Evolutionary conservation across 768 basidiomycete species (phyloP).

Genomic region (Rubroboletus pulcherrimus): DNA sequence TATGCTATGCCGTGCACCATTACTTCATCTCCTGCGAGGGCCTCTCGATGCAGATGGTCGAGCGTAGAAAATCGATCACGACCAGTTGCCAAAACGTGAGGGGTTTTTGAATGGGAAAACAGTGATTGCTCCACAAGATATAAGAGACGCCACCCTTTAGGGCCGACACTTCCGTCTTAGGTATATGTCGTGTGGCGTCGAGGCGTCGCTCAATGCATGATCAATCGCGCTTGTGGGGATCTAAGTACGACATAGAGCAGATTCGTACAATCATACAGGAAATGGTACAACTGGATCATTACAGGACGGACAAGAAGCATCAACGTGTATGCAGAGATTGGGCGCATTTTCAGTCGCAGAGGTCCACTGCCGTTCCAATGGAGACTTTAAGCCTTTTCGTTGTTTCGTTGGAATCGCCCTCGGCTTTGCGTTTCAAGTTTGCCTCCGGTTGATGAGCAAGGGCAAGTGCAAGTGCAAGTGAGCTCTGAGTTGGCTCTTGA

Average conservation of each 20-base stretch:
- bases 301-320: neutral
- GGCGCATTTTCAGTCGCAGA: slow-evolving; percentile 55
- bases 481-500: slow-evolving; percentile 38
- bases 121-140: neutral
- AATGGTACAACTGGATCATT: neutral
- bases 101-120: slow-evolving; percentile 26
- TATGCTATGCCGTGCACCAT: slow-evolving; percentile 85
- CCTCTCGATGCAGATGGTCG: slow-evolving; percentile 48
- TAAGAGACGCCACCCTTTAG: slow-evolving; percentile 24
- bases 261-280: neutral
- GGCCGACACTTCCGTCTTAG: slow-evolving; percentile 27
- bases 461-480: slow-evolving; percentile 11
- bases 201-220: neutral
- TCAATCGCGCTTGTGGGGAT: too few relatives aligned
- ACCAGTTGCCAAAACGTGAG: slow-evolving; percentile 46
- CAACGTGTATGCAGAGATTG: neutral
- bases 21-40: slow-evolving; percentile 88
- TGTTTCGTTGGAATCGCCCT: slow-evolving; percentile 10
- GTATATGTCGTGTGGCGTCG: too few relatives aligned
- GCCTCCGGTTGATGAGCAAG: slow-evolving; percentile 18
- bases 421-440: slow-evolving; percentile 35
- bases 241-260: neutral
- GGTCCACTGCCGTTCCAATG: slow-evolving; percentile 62
- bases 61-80: slow-evolving; percentile 34
- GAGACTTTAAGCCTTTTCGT: slow-evolving; percentile 72